Percentiles rank a stretch among this genome's conserved stretches.
Conservation (phyloP, 2,329 filamentous ascomycete genomes). For the Passalora sequoiae region DNA sequence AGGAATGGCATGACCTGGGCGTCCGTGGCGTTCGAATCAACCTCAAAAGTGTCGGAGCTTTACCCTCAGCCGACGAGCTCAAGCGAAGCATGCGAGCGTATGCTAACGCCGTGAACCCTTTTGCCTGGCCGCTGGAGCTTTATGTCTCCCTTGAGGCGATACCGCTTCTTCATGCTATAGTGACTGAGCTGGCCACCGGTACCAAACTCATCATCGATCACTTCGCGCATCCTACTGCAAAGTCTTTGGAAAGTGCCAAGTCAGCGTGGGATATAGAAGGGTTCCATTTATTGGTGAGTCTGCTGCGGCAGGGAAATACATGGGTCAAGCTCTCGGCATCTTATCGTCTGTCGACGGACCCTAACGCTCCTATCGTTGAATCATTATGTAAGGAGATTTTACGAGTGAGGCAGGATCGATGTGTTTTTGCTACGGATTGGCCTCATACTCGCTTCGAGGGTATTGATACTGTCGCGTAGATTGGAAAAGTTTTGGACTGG, state of each 20-base stretch:
- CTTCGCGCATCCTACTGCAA: slow-evolving; percentile 41
- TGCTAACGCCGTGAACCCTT: slow-evolving; percentile 46
- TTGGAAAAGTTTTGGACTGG: slow-evolving; percentile 51
- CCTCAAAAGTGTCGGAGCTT: slow-evolving; percentile 48
- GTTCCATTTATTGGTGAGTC: slow-evolving; percentile 45
- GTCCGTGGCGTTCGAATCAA: slow-evolving; percentile 58
- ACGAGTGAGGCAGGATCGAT: slow-evolving; percentile 39
- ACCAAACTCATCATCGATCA: slow-evolving; percentile 57
- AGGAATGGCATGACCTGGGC: slow-evolving; percentile 53
- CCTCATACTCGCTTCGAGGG: slow-evolving; percentile 59
- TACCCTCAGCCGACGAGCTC: slow-evolving; percentile 40
- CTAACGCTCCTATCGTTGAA: slow-evolving; percentile 26
- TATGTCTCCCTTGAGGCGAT: slow-evolving; percentile 53
- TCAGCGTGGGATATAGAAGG: slow-evolving; percentile 44
- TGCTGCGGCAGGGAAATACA: slow-evolving; percentile 46
- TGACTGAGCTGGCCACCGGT: slow-evolving; percentile 40
- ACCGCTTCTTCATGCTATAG: slow-evolving; percentile 45
- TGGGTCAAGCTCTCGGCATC: slow-evolving; percentile 57
- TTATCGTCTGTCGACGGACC: slow-evolving; percentile 50
- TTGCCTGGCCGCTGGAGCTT: slow-evolving; percentile 55
- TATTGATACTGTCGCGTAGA: slow-evolving; percentile 52
- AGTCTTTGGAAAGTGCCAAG: slow-evolving; percentile 27
- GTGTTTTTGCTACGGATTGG: slow-evolving; percentile 60
- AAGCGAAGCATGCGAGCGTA: slow-evolving; percentile 42
- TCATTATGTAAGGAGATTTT: slow-evolving; percentile 49